These are phyloP conservation scores for Prunus yedoensis DNA, from an alignment of 331 rosid species.

Conservation along the genomic window DNA sequence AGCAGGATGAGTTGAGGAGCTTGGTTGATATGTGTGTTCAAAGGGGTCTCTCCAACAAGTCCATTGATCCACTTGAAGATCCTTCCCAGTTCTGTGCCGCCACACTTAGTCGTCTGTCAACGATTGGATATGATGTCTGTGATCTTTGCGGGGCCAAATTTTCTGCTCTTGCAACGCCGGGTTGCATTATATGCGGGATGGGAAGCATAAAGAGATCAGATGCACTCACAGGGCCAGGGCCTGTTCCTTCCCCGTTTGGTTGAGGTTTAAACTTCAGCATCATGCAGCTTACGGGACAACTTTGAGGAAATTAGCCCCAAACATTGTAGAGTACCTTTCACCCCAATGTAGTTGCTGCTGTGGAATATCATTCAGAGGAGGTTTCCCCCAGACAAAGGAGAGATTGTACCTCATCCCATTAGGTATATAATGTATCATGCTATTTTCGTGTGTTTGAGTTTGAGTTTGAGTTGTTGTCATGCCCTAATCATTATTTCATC, in stretches of 20 bases:
- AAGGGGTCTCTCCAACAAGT: slow-evolving; percentile 89
- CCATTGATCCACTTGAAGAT: slow-evolving; percentile 94
- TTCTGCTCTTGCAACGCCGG: slow-evolving; percentile 79
- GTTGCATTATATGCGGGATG: slow-evolving; percentile 97
- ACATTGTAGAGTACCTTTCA: background rate
- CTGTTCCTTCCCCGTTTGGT: slow-evolving; percentile 96
- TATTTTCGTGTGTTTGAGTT: slow-evolving; percentile 14
- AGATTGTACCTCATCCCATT: slow-evolving; percentile 7
- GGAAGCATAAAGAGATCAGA: slow-evolving; percentile 95
- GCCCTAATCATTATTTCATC: background rate
- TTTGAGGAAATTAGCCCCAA: background rate
- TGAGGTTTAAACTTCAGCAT: slow-evolving; percentile 26
- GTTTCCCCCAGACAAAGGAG: background rate
- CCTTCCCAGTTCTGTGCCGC: slow-evolving; percentile 95
- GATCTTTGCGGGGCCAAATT: slow-evolving; percentile 98
- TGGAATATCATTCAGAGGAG: background rate
- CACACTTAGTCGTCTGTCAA: slow-evolving; percentile 93
- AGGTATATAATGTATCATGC: slow-evolving; percentile 24
- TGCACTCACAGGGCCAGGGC: slow-evolving; percentile 78
- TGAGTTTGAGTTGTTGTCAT: background rate
- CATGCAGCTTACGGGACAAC: background rate
- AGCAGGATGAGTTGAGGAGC: slow-evolving; percentile 89
- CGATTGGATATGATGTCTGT: slow-evolving; percentile 95
- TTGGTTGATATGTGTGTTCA: slow-evolving; percentile 84
- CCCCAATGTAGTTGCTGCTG: slow-evolving; percentile 6